Evolutionary conservation across 78 protist species (phyloP).

Genomic region (slime mould (Dictyostelium discoideum)): DNA sequence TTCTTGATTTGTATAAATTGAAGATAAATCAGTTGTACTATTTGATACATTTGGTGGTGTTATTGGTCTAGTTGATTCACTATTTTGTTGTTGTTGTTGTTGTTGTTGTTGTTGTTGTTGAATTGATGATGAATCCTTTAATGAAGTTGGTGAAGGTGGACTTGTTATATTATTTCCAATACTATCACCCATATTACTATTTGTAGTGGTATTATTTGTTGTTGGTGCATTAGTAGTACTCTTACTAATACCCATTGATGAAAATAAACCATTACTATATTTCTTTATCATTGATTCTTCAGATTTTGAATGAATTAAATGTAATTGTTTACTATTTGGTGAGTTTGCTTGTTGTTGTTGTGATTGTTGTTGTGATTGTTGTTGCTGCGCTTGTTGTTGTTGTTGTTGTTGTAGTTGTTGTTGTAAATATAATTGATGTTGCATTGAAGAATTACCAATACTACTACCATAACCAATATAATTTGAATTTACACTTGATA

Average conservation of each 20-base stretch:
- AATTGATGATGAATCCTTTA: neutral
- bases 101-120: neutral
- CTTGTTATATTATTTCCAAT: neutral
- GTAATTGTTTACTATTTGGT: neutral
- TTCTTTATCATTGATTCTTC: slow-evolving; percentile 51
- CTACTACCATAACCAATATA: neutral
- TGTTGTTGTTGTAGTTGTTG: neutral
- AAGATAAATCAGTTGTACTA: neutral
- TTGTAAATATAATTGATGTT: neutral
- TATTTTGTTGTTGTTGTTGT: neutral
- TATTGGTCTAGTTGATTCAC: neutral
- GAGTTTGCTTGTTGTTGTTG: neutral
- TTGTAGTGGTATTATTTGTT: neutral
- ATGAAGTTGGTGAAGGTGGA: slow-evolving; percentile 13
- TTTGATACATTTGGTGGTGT: slow-evolving; percentile 2
- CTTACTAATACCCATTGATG: neutral
- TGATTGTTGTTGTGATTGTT: neutral
- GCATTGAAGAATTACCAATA: slow-evolving; percentile 1
- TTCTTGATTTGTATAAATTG: neutral
- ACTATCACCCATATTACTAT: neutral
- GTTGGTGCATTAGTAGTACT: neutral
- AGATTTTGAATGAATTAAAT: slow-evolving; percentile 55
- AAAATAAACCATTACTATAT: slow-evolving; percentile 32
- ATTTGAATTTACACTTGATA: slow-evolving; percentile 25
- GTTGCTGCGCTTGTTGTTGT: neutral